These are phyloP conservation scores for Cordyceps tenuipes DNA, from an alignment of 2,329 filamentous ascomycete genomes.

Conservation along the genomic window DNA sequence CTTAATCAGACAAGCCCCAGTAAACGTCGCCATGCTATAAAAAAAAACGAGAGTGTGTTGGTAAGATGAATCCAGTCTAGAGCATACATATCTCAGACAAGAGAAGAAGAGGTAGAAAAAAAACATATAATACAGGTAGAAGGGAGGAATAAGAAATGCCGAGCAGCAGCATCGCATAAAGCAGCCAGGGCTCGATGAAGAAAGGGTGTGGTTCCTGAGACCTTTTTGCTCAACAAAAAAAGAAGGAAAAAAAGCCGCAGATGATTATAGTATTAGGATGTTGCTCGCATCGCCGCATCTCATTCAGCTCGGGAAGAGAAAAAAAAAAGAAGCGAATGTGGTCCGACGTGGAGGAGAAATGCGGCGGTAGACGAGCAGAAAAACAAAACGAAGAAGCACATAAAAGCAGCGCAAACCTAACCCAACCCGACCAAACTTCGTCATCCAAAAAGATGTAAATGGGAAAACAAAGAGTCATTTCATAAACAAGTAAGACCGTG, in stretches of 20 bases:
- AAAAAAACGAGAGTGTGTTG: constrained; percentile 9
- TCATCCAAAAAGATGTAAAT: constrained; percentile 15
- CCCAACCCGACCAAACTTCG: neutral
- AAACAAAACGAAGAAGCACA: neutral
- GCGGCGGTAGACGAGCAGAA: constrained; percentile 13
- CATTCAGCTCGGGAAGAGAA: neutral
- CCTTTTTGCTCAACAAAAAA: neutral
- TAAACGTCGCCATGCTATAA: constrained; percentile 8
- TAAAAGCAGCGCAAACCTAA: constrained; percentile 1
- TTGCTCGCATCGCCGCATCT: neutral
- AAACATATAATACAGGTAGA: constrained; percentile 9
- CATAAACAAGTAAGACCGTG: neutral
- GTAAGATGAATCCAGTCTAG: neutral
- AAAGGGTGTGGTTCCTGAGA: neutral
- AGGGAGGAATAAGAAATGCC: neutral
- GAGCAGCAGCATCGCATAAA: neutral
- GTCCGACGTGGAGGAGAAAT: constrained; percentile 2
- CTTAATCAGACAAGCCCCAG: constrained; percentile 9
- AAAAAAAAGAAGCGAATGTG: constrained; percentile 13
- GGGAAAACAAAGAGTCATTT: neutral
- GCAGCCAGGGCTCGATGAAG: neutral
- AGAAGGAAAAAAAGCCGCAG: neutral
- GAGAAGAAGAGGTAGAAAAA: neutral
- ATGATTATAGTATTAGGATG: constrained; percentile 11
- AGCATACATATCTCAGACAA: neutral